phyloP scores from a whole-genome alignment of 495 filamentous ascomycete genomes.

The Neurospora intermedia region DNA sequence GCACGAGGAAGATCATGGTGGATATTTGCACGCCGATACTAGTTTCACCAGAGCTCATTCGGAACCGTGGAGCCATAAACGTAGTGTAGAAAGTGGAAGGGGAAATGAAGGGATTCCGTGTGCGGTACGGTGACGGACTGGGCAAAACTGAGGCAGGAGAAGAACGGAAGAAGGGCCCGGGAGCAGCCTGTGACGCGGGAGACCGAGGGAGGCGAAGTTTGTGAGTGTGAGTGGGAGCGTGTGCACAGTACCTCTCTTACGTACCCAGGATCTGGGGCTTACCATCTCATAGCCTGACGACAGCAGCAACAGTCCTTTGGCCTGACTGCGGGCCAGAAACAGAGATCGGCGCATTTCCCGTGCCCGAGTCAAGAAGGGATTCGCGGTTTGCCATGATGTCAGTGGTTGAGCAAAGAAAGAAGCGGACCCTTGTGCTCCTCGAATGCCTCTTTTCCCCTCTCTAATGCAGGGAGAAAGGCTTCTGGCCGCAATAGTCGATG shows the following conservation, averaged over 20 bases:
- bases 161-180: too few relatives aligned
- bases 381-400: conserved; percentile 17
- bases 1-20: background rate
- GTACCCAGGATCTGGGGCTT: background rate
- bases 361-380: conserved; percentile 4
- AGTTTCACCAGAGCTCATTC: background rate
- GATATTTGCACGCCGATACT: background rate
- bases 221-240: background rate
- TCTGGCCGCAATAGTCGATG: background rate
- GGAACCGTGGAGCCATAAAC: background rate
- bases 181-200: too few relatives aligned
- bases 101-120: background rate
- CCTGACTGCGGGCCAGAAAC: background rate
- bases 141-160: background rate
- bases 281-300: background rate
- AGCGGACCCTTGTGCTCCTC: conserved; percentile 1
- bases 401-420: conserved; percentile 12
- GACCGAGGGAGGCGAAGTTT: conserved; percentile 1
- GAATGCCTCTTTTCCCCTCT: background rate
- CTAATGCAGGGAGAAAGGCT: conserved; percentile 1
- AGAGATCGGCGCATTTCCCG: conserved; percentile 3
- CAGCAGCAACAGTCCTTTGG: background rate
- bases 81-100: background rate
- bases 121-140: background rate
- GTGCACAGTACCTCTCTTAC: background rate